A percentile compares a stretch with the other conserved stretches of the same genome.
phyloP scores from a whole-genome alignment of 768 basidiomycete species.

The Imleria badia region DNA sequence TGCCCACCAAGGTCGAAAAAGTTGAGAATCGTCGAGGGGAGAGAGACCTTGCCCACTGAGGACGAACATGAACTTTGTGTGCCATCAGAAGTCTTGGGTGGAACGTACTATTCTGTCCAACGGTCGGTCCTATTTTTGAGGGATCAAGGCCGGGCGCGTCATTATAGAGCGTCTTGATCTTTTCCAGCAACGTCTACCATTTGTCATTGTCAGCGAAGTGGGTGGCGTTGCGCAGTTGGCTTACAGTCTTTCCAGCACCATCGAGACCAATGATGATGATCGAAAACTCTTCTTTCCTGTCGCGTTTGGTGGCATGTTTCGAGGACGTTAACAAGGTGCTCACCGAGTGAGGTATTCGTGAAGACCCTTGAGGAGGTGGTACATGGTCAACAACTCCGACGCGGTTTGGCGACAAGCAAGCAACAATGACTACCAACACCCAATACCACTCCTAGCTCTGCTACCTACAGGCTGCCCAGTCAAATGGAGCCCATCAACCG shows the following conservation, averaged over 20 bases:
- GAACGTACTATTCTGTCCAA: constrained; percentile 92
- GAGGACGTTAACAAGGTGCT: constrained; percentile 1
- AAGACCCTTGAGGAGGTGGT: constrained; percentile 89
- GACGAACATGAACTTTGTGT: background rate
- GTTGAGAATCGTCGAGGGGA: constrained; percentile 91
- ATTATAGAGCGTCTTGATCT: constrained; percentile 91
- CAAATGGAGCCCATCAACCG: no score
- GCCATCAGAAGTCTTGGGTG: background rate
- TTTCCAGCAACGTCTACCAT: constrained; percentile 78
- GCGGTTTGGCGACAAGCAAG: no score
- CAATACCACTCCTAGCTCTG: no score
- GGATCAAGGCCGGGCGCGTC: constrained; percentile 83
- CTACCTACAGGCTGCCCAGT: no score
- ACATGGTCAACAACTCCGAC: constrained; percentile 51
- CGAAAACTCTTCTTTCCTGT: constrained; percentile 86
- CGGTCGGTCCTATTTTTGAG: constrained; percentile 93
- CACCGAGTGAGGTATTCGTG: constrained; percentile 88
- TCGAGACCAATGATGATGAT: constrained; percentile 94
- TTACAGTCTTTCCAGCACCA: constrained; percentile 88
- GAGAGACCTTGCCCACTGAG: constrained; percentile 86
- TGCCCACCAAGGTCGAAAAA: constrained; percentile 99
- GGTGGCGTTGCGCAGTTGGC: background rate
- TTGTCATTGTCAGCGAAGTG: background rate
- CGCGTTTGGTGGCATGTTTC: constrained; percentile 5
- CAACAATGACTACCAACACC: no score